Conservation (phyloP, 371 early-diverging fungal genomes). For the Mucor sp. region DNA sequence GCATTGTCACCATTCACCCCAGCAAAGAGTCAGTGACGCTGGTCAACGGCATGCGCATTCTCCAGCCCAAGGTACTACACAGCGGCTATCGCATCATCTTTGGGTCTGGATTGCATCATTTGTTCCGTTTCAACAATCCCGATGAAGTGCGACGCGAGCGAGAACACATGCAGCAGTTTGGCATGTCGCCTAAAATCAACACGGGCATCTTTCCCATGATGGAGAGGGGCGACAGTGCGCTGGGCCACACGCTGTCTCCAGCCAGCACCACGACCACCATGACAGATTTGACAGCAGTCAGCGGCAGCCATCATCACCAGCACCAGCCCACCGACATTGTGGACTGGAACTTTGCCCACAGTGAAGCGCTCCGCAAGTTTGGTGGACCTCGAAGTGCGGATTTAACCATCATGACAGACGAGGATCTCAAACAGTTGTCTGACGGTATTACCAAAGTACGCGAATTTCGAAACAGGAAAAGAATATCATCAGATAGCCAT, state of each 20-base stretch:
- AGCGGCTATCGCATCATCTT: conserved; percentile 81
- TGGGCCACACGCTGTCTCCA: neutral
- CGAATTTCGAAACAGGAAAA: conserved; percentile 43
- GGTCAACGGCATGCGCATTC: conserved; percentile 75
- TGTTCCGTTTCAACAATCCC: conserved; percentile 87
- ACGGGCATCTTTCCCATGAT: conserved; percentile 14
- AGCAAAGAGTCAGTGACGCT: conserved; percentile 55
- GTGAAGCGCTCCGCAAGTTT: conserved; percentile 62
- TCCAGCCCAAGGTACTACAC: conserved; percentile 56
- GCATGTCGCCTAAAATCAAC: conserved; percentile 32
- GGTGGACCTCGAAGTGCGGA: conserved; percentile 38
- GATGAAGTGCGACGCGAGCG: conserved; percentile 76
- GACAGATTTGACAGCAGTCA: neutral
- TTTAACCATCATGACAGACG: conserved; percentile 47
- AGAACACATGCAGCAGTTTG: conserved; percentile 27
- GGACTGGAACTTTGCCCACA: conserved; percentile 79
- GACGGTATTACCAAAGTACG: conserved; percentile 56
- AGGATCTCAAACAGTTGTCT: conserved; percentile 56
- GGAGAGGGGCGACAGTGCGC: neutral
- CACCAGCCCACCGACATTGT: conserved; percentile 55
- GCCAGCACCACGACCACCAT: neutral
- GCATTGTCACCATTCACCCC: conserved; percentile 66
- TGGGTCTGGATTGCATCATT: conserved; percentile 70
- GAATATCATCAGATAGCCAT: conserved; percentile 44
- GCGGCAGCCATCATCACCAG: conserved; percentile 5